Base-by-base conservation (phyloP, 768 basidiomycete species). In the Phylloporus arenicola region DNA sequence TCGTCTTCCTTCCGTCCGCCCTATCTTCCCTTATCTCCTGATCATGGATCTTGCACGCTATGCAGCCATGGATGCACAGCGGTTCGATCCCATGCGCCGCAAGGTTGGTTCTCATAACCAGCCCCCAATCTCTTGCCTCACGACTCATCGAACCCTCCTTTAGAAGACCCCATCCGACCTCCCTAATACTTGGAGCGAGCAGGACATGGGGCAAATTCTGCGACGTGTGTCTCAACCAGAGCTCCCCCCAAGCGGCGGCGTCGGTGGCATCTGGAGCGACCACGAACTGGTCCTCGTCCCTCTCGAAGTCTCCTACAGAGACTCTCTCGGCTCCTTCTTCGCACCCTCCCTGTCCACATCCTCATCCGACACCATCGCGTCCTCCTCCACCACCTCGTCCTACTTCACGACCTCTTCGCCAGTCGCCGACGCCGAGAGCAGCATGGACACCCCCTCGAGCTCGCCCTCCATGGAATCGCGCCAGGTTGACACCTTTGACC, bases 281-380 rank as follows among this genome's bases (percentile, higher is more conserved):
- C 68, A 68, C 27, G 66, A 68, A 50, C 41, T 69, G 29, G 66
- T 68, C 51, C 56, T 69, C 49, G 58, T 68, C 34, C 68, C 68
- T 25, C 46, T 68, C 8, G 64, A 61, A 3, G 63, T 66, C 9
- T 43, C 53, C 17, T 44, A 45, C 46, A 47, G 63, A 51, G 16
- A 43, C 43, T 63, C 63, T 22, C 3, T 62, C 45, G 42, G 24
- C 17, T 64, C 60, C 19, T 7, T 31, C 29, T 25, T 62, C 20
- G 54, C 29, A 2, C 29, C 29, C 6, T 30, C 29, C 29, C 11
- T 30, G 29, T 11, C 29, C 14, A 1, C 24, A 3, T 57, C 52
- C 10, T 41, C 31, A 8, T 37, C 58, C 9, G 47, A 43, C 17
- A 57, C 64, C 24, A 20, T 47, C 4, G n/a, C 25, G 11, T 57